A percentile compares a stretch with the other conserved stretches of the same genome.
These are phyloP conservation scores for Collybia mongolica DNA, from an alignment of 768 basidiomycete species.

Conservation along the genomic window DNA sequence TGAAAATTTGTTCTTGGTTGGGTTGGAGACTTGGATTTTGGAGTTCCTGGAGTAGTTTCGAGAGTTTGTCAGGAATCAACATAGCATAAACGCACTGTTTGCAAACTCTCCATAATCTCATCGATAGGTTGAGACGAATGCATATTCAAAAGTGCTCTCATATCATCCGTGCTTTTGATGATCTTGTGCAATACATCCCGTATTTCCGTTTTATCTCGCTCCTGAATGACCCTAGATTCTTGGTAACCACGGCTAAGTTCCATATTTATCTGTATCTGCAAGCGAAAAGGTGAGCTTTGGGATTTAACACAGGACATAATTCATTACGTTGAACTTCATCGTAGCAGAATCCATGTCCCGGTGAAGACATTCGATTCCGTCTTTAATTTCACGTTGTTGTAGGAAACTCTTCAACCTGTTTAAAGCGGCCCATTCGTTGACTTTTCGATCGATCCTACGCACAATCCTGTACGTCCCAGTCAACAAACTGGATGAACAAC, in stretches of 20 bases:
- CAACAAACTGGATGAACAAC: too few species aligned
- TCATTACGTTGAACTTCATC: slow-evolving; percentile 33
- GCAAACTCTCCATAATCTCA: slow-evolving; percentile 40
- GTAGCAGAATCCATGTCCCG: slow-evolving; percentile 34
- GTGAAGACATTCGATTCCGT: slow-evolving; percentile 36
- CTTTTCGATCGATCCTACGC: slow-evolving; percentile 25
- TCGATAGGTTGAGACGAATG: slow-evolving; percentile 30
- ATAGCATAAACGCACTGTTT: slow-evolving; percentile 27
- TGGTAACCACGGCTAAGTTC: slow-evolving; percentile 23
- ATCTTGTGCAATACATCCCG: slow-evolving; percentile 32
- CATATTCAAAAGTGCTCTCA: slow-evolving; percentile 29
- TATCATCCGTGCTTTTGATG: slow-evolving; percentile 30
- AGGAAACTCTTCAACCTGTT: slow-evolving; percentile 34
- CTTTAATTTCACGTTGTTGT: slow-evolving; percentile 36
- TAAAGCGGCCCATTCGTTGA: slow-evolving; percentile 34
- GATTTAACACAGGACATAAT: neutral
- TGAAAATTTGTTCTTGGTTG: slow-evolving; percentile 28
- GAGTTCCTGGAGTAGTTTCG: slow-evolving; percentile 27
- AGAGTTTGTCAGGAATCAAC: neutral
- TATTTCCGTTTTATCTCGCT: slow-evolving; percentile 32
- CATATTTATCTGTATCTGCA: slow-evolving; percentile 24
- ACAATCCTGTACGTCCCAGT: slow-evolving; percentile 21
- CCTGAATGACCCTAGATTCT: slow-evolving; percentile 26
- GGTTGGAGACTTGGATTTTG: slow-evolving; percentile 30
- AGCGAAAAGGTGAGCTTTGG: slow-evolving; percentile 11